These are phyloP conservation scores for Batrachochytrium dendrobatidis DNA, from an alignment of 371 early-diverging fungal species.

Conservation along the genomic window DNA sequence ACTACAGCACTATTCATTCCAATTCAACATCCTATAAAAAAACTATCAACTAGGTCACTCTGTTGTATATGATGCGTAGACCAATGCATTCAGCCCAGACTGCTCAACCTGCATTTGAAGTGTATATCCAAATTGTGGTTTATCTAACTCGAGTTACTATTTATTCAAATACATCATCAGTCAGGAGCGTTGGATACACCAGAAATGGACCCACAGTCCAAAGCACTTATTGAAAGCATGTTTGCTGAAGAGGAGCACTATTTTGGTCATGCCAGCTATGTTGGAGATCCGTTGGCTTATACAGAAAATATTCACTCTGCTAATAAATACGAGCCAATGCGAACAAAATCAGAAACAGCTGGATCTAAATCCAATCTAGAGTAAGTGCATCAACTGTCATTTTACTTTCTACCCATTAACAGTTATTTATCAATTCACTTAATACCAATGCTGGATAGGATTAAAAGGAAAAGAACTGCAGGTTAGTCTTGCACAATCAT, in stretches of 20 bases:
- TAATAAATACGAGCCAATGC: slow-evolving; percentile 2
- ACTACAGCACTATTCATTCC: background rate
- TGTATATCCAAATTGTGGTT: too few species aligned
- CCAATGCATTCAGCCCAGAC: background rate
- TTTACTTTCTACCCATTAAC: too few species aligned
- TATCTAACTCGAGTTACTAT: too few species aligned
- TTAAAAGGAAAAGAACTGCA: too few species aligned
- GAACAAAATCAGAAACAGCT: background rate
- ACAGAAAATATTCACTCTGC: background rate
- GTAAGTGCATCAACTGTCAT: too few species aligned
- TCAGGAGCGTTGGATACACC: background rate
- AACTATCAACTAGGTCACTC: background rate
- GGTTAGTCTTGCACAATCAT: too few species aligned
- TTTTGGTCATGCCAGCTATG: slow-evolving; percentile 34
- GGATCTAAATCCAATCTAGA: background rate
- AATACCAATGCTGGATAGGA: too few species aligned
- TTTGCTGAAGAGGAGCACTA: slow-evolving; percentile 62
- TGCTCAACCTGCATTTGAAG: background rate
- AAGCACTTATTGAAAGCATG: slow-evolving; percentile 59
- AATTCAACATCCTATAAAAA: background rate
- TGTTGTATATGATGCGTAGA: background rate
- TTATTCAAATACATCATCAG: too few species aligned
- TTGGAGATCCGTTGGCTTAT: slow-evolving; percentile 2
- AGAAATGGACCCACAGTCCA: slow-evolving; percentile 8
- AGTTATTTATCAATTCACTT: too few species aligned